These are phyloP conservation scores for Penicillium pancosmium DNA, from an alignment of 495 filamentous ascomycete species.

Conservation along the genomic window DNA sequence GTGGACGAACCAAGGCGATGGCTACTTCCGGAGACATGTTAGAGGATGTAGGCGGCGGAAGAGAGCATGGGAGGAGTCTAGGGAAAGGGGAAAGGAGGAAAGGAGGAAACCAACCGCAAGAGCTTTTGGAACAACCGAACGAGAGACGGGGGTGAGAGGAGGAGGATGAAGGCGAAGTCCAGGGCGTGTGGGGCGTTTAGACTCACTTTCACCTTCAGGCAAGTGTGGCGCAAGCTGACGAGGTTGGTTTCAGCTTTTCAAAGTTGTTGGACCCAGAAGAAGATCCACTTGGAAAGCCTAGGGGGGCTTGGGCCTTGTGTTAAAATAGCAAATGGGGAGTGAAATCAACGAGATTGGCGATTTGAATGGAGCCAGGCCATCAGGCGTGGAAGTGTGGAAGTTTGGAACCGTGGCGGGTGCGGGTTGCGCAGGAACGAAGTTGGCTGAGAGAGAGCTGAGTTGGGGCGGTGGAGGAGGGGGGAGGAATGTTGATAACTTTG, in stretches of 20 bases:
- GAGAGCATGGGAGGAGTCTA: not conserved
- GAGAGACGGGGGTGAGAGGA: constrained; percentile 13
- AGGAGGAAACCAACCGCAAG: constrained; percentile 23
- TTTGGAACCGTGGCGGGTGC: constrained; percentile 23
- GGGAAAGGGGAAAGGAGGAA: constrained; percentile 5
- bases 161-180: constrained; percentile 26
- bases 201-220: constrained; percentile 21
- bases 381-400: constrained; percentile 16
- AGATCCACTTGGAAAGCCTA: constrained; percentile 25
- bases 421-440: constrained; percentile 19
- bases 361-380: constrained; percentile 15
- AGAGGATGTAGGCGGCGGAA: constrained; percentile 61
- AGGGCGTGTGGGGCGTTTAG: constrained; percentile 45
- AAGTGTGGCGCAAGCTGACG: constrained; percentile 57
- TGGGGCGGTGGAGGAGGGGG: constrained; percentile 6
- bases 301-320: constrained; percentile 24
- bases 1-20: constrained; percentile 57
- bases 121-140: constrained; percentile 13
- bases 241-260: constrained; percentile 46
- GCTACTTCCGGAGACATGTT: constrained; percentile 71
- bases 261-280: constrained; percentile 28
- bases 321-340: constrained; percentile 16
- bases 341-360: constrained; percentile 22
- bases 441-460: not conserved
- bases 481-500: constrained; percentile 3